Evolutionary conservation across 2,329 filamentous ascomycete species (phyloP).

Genomic region (Beauveria rudraprayagi): DNA sequence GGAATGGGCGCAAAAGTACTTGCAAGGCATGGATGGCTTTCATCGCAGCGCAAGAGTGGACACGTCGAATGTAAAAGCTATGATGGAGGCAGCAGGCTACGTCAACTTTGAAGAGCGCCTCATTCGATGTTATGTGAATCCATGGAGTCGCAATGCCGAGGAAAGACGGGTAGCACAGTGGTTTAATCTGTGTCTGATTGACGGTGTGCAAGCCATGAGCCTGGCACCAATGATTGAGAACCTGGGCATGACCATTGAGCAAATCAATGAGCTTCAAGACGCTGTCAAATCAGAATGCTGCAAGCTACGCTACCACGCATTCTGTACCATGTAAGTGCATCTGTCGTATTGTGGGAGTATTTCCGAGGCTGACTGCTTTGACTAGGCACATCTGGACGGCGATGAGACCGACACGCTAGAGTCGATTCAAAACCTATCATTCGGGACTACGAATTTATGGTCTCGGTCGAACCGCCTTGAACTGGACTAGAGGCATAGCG

Average conservation of each 20-base stretch:
- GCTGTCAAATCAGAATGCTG: conserved; percentile 62
- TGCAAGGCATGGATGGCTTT: conserved; percentile 57
- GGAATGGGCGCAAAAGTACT: conserved; percentile 63
- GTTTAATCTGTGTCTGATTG: conserved; percentile 73
- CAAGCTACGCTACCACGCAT: conserved; percentile 59
- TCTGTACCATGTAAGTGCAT: conserved; percentile 65
- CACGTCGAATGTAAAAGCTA: conserved; percentile 40
- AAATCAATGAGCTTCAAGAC: conserved; percentile 54
- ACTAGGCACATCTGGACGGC: conserved; percentile 28
- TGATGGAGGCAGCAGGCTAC: conserved; percentile 66
- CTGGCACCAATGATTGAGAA: conserved; percentile 60
- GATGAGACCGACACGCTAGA: conserved; percentile 16
- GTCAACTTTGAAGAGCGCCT: conserved; percentile 66
- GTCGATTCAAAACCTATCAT: neutral
- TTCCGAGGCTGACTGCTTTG: neutral
- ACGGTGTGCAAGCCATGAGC: conserved; percentile 65
- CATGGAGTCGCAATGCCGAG: conserved; percentile 58
- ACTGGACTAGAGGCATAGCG: neutral
- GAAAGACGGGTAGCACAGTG: conserved; percentile 65
- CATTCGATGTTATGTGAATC: conserved; percentile 64
- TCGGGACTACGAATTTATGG: neutral
- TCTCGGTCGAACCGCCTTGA: neutral
- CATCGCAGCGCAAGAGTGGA: conserved; percentile 58
- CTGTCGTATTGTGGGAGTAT: neutral
- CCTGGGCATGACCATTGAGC: conserved; percentile 39